Conservation (phyloP, 176 grass and related monocot species). For the Musa troglodytarum region DNA sequence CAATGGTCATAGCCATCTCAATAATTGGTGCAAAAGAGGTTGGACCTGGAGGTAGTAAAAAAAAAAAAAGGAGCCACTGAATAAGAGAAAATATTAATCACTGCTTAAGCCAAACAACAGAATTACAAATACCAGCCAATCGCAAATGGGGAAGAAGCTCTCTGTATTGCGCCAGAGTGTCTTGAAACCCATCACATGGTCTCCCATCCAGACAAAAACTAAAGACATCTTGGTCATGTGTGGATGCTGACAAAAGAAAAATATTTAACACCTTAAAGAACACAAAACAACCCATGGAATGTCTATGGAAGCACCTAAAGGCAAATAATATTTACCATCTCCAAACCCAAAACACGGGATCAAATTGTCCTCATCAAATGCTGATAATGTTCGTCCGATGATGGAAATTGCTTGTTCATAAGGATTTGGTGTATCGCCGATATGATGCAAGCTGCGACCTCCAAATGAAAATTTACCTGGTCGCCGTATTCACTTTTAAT, state of each 20-base stretch:
- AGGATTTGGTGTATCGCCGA: slow-evolving; percentile 61
- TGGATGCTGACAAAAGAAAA: slow-evolving; percentile 48
- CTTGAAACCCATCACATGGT: slow-evolving; percentile 75
- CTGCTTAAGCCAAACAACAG: slow-evolving; percentile 3
- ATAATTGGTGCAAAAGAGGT: slow-evolving; percentile 89
- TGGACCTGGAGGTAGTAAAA: slow-evolving; percentile 48
- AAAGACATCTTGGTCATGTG: slow-evolving; percentile 86
- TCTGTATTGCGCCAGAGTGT: slow-evolving; percentile 65
- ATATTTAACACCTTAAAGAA: slow-evolving; percentile 7
- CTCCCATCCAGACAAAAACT: slow-evolving; percentile 63
- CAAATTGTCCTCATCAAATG: slow-evolving; percentile 90
- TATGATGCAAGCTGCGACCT: slow-evolving; percentile 69
- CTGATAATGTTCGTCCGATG: slow-evolving; percentile 68
- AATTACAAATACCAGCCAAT: slow-evolving; percentile 52
- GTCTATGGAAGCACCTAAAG: slow-evolving; percentile 4
- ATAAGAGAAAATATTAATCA: background rate
- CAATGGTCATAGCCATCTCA: slow-evolving; percentile 91
- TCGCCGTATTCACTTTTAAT: background rate
- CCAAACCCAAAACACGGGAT: slow-evolving; percentile 96
- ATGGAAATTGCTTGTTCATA: slow-evolving; percentile 85
- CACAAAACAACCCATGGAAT: background rate
- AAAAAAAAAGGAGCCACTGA: background rate
- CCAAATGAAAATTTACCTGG: slow-evolving; percentile 59
- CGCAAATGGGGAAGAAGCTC: slow-evolving; percentile 67
- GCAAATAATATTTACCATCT: slow-evolving; percentile 51